These are phyloP conservation scores for Phaeosphaeriaceae sp. DNA, from an alignment of 2,329 filamentous ascomycete genomes.

Conservation along the genomic window DNA sequence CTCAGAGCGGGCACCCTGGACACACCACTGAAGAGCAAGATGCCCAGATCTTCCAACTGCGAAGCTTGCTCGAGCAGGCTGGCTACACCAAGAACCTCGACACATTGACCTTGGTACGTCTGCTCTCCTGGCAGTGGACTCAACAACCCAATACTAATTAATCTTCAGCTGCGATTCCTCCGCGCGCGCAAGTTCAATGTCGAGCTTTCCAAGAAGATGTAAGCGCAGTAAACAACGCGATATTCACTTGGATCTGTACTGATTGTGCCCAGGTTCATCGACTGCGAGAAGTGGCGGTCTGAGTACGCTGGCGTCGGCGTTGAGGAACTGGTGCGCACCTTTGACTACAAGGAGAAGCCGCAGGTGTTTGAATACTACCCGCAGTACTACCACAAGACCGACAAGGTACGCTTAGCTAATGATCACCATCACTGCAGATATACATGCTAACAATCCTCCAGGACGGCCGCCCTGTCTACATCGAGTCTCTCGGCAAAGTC, in stretches of 20 bases:
- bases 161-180: conserved; percentile 79
- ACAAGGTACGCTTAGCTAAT: conserved; percentile 64
- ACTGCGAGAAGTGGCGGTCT: conserved; percentile 89
- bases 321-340: conserved; percentile 79
- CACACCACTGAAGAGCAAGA: conserved; percentile 87
- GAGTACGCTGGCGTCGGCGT: conserved; percentile 73
- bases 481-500: conserved; percentile 94
- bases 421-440: neutral
- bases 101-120: conserved; percentile 83
- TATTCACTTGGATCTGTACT: conserved; percentile 14
- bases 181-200: conserved; percentile 96
- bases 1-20: conserved; percentile 82
- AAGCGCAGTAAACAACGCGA: conserved; percentile 47
- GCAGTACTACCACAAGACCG: conserved; percentile 98
- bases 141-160: conserved; percentile 24
- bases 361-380: conserved; percentile 91
- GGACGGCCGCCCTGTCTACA: conserved; percentile 97
- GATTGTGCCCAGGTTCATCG: conserved; percentile 76
- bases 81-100: conserved; percentile 87
- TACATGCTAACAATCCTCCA: conserved; percentile 48
- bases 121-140: neutral
- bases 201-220: conserved; percentile 85
- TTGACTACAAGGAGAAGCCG: conserved; percentile 86
- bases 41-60: conserved; percentile 86
- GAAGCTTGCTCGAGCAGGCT: conserved; percentile 81